These are phyloP conservation scores for Colletotrichum kahawae DNA, from an alignment of 2,329 filamentous ascomycete genomes.

Conservation along the genomic window DNA sequence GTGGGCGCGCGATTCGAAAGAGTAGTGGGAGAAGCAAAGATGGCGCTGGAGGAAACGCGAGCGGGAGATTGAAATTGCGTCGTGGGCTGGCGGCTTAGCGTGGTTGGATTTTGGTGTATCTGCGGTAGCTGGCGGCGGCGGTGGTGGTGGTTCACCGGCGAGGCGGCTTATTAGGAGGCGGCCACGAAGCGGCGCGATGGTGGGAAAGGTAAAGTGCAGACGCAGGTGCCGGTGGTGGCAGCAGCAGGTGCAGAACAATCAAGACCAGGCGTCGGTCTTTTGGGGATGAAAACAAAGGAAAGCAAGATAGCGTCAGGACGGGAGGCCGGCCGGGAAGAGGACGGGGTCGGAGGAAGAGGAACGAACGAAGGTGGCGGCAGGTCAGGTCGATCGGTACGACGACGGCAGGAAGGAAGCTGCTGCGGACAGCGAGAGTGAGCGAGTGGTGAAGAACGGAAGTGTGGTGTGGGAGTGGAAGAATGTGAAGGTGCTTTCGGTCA, in stretches of 20 bases:
- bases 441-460: background rate
- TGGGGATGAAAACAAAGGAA: constrained; percentile 17
- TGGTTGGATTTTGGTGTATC: background rate
- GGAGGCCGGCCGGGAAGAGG: background rate
- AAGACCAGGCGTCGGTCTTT: background rate
- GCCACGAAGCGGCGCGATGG: constrained; percentile 7
- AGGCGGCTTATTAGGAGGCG: constrained; percentile 19
- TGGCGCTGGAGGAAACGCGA: background rate
- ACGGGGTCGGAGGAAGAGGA: constrained; percentile 3
- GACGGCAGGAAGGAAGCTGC: background rate
- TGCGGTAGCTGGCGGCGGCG: background rate
- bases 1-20: background rate
- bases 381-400: background rate
- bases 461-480: background rate
- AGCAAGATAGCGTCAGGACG: constrained; percentile 4
- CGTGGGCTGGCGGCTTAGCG: constrained; percentile 3
- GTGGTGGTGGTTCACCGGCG: constrained; percentile 4
- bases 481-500: background rate
- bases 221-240: background rate
- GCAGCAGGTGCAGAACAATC: background rate
- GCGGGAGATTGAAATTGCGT: constrained; percentile 5
- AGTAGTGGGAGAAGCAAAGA: background rate
- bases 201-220: background rate
- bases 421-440: background rate
- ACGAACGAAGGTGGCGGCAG: constrained; percentile 11